Evolutionary conservation across 331 rosid species (phyloP).

Genomic region (Rosa hybrid): DNA sequence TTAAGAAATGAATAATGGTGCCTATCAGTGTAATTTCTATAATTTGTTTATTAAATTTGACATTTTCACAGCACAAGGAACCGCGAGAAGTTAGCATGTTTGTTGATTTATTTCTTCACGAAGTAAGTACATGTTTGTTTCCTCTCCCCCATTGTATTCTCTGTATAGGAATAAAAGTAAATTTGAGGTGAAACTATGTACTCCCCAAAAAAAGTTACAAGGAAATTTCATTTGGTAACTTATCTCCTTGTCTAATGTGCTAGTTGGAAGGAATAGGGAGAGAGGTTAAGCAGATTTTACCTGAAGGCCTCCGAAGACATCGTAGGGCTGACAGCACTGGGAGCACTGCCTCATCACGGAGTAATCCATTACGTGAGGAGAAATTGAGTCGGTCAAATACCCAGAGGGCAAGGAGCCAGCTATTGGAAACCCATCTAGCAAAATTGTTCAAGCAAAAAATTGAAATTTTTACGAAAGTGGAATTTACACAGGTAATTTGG

Average conservation of each 20-base stretch:
- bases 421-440: constrained; percentile 94
- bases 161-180: neutral
- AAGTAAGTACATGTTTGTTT: constrained; percentile 52
- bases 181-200: neutral
- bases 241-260: constrained; percentile 26
- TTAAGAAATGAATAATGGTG: constrained; percentile 6
- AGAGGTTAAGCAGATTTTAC: constrained; percentile 86
- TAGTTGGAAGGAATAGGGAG: constrained; percentile 67
- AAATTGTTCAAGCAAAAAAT: constrained; percentile 90
- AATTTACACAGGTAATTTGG: constrained; percentile 75
- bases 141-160: constrained; percentile 1
- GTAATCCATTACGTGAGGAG: constrained; percentile 86
- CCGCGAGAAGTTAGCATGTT: constrained; percentile 98
- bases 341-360: constrained; percentile 82
- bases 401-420: constrained; percentile 91
- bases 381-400: constrained; percentile 69
- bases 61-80: constrained; percentile 81
- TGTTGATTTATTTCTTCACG: constrained; percentile 88
- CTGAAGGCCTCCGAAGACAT: constrained; percentile 71
- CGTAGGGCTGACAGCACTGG: constrained; percentile 85
- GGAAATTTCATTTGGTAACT: neutral
- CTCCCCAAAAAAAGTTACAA: neutral
- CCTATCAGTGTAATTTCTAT: constrained; percentile 15
- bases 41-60: constrained; percentile 18
- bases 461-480: constrained; percentile 92